Evolutionary conservation across 192 early-diverging fungal genomes (phyloP), one percentile per base, ranked within the genome.

Genomic region (Entomortierella beljakovae): DNA sequence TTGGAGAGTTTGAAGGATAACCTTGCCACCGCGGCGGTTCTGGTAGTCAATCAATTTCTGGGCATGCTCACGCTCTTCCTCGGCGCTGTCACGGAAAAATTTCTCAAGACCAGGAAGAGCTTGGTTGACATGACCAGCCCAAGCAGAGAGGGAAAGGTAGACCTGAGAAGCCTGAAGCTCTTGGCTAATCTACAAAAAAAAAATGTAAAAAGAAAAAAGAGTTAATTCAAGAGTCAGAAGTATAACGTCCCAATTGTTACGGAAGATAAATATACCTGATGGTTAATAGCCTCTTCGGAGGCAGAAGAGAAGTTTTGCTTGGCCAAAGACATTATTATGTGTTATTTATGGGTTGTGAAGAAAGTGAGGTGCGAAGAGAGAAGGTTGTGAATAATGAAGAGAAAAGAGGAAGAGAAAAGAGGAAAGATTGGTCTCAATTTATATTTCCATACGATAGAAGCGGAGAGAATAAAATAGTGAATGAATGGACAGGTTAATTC

Each of bases 141-240:
- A 88, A 6, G 85, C 80, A 42, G 85, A 79, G 75, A 88, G 71
- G 20, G 85, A 87, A 13, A 86, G 69, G 61, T 88, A 88, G 32
- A 85, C 82, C 60, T 85, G 85, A 28, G 85, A 85, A 37, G 87
- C 87, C 56, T 88, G 83, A 22, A 88, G 81, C 60, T 88, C 87
- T 49, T 83, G 86, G 74, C 85, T 87, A 54, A 88, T 85, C 74
- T 88, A 71, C 50, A 33, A 26, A 57, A 3, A 40, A 35, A 9
- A 10, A 23, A n/a, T n/a, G 59, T 48, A 20, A 28, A 57, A 38
- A 20, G 32, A 60, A 31, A 1, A 3, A 40, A 34, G 22, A 68
- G 33, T 26, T 25, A 26, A 8, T 18, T 13, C 23, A 9, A 52
- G 50, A 9, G 13, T 22, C 15, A n/a, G 50, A 26, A 18, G 50